Evolutionary conservation across 2,329 filamentous ascomycete genomes (phyloP), one percentile per base, ranked within the genome.

Genomic region (Phoma sp.): DNA sequence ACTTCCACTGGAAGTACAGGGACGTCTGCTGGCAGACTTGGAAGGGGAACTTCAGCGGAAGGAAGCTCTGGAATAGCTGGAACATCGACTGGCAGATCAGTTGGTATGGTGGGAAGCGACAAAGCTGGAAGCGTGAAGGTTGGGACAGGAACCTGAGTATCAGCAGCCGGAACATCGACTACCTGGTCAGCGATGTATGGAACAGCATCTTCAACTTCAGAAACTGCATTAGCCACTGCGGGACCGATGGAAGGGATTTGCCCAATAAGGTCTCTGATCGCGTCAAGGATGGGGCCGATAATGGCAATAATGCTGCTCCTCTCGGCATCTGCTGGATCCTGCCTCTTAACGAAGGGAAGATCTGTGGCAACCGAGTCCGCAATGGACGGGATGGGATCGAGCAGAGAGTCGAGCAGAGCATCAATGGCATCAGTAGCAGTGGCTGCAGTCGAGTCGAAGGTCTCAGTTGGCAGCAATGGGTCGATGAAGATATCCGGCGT

Each of bases 291-390:
- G 9, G 52, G 37, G 1, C 29, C 24, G 10, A 51, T 21, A 1
- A 55, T 9, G 3, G 19, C 41, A n/a, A 43, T 8, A 19, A 55
- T 41, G 25, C 36, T 40, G 36, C 24, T 35, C 10, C 32, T 21
- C 12, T 37, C 31, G 8, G 38, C 13, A 6, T 31, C 31, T 13
- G 31, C 2, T 15, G 35, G 2, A 2, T 13, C 19, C 37, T 47
- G 37, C 38, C 43, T 47, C 43, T 53, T 53, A 2, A 15, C 19
- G 43, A 47, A 51, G 7, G 48, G 48, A 4, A 44, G 24, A 15
- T 44, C 48, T 22, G 25, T 31, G 4, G 24, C 40, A 17, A 50
- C 22, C 10, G 47, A 50, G 8, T 31, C 33, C 12, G 44, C 32
- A 13, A 38, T 36, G 24, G 50, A 31, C 4, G 41, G 37, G 17